Conservation (phyloP, 257 asterid species). For the Nicotiana undulata region DNA sequence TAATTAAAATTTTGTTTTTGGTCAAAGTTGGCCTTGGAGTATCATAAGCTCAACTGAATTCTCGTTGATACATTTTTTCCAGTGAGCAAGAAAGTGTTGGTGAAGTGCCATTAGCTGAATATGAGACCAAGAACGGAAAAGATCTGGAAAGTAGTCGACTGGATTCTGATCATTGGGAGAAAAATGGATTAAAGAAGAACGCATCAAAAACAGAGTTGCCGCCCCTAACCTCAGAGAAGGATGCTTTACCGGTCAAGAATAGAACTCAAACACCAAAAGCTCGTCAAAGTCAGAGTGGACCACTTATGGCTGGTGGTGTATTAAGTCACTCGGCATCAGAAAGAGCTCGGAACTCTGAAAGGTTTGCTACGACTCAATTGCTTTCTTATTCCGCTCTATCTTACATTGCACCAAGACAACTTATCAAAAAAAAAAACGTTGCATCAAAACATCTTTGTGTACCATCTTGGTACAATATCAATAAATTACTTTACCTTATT, state of each 20-base stretch:
- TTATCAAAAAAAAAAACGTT: neutral
- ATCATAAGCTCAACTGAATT: neutral
- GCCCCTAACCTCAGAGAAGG: constrained; percentile 49
- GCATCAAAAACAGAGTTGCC: constrained; percentile 44
- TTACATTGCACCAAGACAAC: constrained; percentile 4
- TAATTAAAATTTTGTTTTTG: neutral
- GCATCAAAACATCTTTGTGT: neutral
- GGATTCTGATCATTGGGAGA: constrained; percentile 39
- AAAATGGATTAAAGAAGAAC: constrained; percentile 28
- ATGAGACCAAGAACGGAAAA: constrained; percentile 34
- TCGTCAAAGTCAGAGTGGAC: constrained; percentile 92
- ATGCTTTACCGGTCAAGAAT: constrained; percentile 36
- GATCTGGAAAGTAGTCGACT: constrained; percentile 25
- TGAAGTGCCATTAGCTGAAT: constrained; percentile 29
- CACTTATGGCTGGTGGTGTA: constrained; percentile 66
- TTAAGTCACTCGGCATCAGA: constrained; percentile 59
- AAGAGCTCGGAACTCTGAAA: constrained; percentile 56
- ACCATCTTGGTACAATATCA: too few species aligned
- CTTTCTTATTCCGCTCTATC: constrained; percentile 12
- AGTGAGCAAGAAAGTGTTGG: constrained; percentile 44
- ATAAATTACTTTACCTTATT: too few species aligned
- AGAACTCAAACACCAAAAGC: constrained; percentile 45
- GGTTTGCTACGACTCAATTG: constrained; percentile 39
- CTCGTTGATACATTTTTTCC: constrained; percentile 17
- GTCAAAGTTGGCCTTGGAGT: neutral